phyloP scores from a whole-genome alignment of 176 grass and related monocot genomes.

The Typha latifolia region DNA sequence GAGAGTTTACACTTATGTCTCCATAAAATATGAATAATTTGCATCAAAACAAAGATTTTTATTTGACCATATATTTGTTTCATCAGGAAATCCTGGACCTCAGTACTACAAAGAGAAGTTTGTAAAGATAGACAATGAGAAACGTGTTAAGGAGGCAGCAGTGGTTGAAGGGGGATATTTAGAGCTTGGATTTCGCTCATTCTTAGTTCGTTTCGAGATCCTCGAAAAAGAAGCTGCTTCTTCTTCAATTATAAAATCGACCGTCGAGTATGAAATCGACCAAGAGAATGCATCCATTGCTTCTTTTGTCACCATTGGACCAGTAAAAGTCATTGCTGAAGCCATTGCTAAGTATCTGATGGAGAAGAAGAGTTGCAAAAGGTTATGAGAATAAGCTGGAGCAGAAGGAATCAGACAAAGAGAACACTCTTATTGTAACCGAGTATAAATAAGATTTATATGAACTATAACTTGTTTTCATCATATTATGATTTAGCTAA shows the following conservation, averaged over 20 bases:
- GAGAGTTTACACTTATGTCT: not conserved
- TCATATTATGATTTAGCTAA: too few relatives aligned
- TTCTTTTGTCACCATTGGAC: constrained; percentile 5
- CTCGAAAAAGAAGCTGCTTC: constrained; percentile 3
- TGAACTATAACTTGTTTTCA: too few relatives aligned
- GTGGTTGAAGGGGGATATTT: constrained; percentile 11
- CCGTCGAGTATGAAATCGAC: constrained; percentile 24
- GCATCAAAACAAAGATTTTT: not conserved
- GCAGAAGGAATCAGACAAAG: too few relatives aligned
- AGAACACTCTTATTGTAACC: too few relatives aligned
- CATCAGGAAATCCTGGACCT: not conserved
- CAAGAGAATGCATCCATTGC: constrained; percentile 7
- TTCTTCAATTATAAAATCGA: constrained; percentile 17
- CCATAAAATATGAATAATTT: not conserved
- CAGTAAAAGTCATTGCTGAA: not conserved
- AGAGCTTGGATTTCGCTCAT: constrained; percentile 19
- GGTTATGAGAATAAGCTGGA: too few relatives aligned
- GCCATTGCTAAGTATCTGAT: constrained; percentile 7
- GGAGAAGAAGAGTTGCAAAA: constrained; percentile 9
- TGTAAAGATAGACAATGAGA: constrained; percentile 19
- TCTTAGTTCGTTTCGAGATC: constrained; percentile 21
- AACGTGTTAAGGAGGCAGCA: constrained; percentile 23
- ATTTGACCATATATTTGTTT: not conserved
- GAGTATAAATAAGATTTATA: too few relatives aligned
- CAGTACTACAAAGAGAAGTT: constrained; percentile 29